Percentiles rank a stretch among this genome's conserved stretches.
Conservation (phyloP, 805 yeast species). For the Cyberlindnera veronae region DNA sequence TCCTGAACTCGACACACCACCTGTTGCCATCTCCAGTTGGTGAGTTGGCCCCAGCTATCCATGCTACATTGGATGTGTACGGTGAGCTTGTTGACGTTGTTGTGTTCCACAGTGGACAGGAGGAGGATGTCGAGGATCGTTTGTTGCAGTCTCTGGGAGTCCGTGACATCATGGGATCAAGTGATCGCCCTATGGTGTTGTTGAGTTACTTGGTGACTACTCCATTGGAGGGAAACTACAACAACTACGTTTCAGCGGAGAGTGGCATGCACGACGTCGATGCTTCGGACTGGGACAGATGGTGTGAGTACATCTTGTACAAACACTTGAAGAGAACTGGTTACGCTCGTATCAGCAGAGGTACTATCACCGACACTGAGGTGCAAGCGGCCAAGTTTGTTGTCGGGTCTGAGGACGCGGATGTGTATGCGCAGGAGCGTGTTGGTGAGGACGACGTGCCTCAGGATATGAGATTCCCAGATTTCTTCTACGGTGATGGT, state of each 20-base stretch:
- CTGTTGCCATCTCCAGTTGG: slow-evolving; percentile 96
- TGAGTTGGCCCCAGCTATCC: slow-evolving; percentile 96
- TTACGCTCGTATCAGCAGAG: slow-evolving; percentile 90
- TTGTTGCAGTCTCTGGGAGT: slow-evolving; percentile 77
- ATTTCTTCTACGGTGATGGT: slow-evolving; percentile 80
- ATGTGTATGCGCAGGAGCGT: slow-evolving; percentile 52
- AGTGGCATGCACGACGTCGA: slow-evolving; percentile 94
- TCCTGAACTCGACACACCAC: slow-evolving; percentile 84
- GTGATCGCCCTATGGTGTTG: slow-evolving; percentile 79
- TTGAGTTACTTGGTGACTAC: slow-evolving; percentile 87
- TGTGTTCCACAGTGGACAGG: slow-evolving; percentile 98
- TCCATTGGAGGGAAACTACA: slow-evolving; percentile 87
- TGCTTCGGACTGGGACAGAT: slow-evolving; percentile 90
- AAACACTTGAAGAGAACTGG: slow-evolving; percentile 84
- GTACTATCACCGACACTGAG: slow-evolving; percentile 95
- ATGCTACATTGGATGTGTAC: slow-evolving; percentile 89
- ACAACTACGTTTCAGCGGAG: slow-evolving; percentile 79
- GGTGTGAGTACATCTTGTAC: slow-evolving; percentile 96
- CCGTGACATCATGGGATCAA: slow-evolving; percentile 74
- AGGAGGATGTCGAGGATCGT: slow-evolving; percentile 94
- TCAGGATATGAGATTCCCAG: slow-evolving; percentile 70
- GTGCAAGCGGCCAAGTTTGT: slow-evolving; percentile 89
- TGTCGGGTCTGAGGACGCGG: slow-evolving; percentile 24
- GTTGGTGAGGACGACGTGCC: slow-evolving; percentile 55
- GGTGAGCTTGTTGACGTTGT: slow-evolving; percentile 87